Conservation (phyloP, 331 rosid species). For the Quercus phellos region DNA sequence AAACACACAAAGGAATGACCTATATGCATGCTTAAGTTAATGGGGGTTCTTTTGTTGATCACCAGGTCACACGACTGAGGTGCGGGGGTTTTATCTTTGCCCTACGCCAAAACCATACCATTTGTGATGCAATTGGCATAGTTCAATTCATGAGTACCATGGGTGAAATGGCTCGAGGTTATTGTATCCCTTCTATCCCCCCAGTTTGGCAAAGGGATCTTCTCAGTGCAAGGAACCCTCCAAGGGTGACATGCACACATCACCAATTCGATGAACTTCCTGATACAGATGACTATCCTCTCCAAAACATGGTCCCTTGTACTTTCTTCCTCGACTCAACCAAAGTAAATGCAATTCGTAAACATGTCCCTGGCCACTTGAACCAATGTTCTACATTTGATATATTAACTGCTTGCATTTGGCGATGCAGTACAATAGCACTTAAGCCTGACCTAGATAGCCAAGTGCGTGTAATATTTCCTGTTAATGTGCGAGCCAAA, state of each 20-base stretch:
- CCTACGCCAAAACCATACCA: slow-evolving; percentile 3
- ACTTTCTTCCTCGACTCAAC: not conserved
- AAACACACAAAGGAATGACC: no score
- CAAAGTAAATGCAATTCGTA: not conserved
- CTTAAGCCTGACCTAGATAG: not conserved
- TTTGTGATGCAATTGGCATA: slow-evolving; percentile 1
- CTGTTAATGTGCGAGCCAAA: not conserved
- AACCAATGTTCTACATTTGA: not conserved
- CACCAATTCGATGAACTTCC: not conserved
- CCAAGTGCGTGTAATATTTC: not conserved
- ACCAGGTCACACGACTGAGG: not conserved
- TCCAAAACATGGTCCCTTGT: not conserved
- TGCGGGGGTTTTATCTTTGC: slow-evolving; percentile 20
- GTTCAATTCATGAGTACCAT: slow-evolving; percentile 3
- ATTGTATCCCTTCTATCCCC: not conserved
- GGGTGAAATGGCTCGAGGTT: slow-evolving; percentile 4
- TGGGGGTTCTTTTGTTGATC: not conserved
- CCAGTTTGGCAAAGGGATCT: slow-evolving; percentile 21
- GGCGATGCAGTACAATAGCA: slow-evolving; percentile 1
- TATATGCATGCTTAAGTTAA: no score
- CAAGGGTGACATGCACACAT: not conserved
- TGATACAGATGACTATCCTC: not conserved
- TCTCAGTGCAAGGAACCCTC: slow-evolving; percentile 8
- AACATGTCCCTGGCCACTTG: not conserved
- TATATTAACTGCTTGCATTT: not conserved